Conservation (phyloP, 441 rosid species). For the Sinapis alba region DNA sequence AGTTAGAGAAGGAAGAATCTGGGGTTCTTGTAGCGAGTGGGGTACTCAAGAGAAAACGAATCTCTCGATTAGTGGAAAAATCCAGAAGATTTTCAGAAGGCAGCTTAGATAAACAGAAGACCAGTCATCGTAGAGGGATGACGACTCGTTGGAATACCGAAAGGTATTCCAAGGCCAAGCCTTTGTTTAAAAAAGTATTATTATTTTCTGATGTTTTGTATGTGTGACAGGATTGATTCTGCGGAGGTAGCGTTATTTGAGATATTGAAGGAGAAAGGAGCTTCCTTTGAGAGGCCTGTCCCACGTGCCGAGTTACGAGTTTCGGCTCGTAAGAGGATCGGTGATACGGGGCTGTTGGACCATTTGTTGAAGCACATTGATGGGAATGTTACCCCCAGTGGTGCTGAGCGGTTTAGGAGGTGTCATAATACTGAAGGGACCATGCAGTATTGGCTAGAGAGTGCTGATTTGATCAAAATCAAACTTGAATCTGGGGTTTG, state of each 20-base stretch:
- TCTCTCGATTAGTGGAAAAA: constrained; percentile 36
- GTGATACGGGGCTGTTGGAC: constrained; percentile 95
- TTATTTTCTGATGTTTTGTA: not conserved
- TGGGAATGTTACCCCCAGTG: constrained; percentile 86
- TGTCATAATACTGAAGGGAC: constrained; percentile 79
- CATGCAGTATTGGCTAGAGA: constrained; percentile 94
- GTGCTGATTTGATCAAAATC: constrained; percentile 64
- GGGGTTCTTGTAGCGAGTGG: constrained; percentile 39
- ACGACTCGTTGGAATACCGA: constrained; percentile 69
- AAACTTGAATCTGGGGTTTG: constrained; percentile 65
- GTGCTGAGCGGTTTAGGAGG: constrained; percentile 80
- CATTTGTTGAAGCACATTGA: constrained; percentile 88
- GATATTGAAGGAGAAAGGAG: constrained; percentile 76
- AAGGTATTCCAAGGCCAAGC: constrained; percentile 45
- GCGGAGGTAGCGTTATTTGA: constrained; percentile 69
- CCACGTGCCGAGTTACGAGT: constrained; percentile 59
- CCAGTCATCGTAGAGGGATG: constrained; percentile 33
- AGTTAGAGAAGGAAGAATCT: constrained; percentile 44
- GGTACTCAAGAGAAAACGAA: constrained; percentile 49
- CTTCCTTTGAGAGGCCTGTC: constrained; percentile 68
- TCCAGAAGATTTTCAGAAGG: constrained; percentile 30
- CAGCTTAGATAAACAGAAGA: constrained; percentile 18
- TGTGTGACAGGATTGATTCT: constrained; percentile 55
- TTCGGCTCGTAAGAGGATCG: constrained; percentile 70
- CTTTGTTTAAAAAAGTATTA: not conserved